phyloP scores from a whole-genome alignment of 2,329 filamentous ascomycete genomes.

The Penicillium sp. region DNA sequence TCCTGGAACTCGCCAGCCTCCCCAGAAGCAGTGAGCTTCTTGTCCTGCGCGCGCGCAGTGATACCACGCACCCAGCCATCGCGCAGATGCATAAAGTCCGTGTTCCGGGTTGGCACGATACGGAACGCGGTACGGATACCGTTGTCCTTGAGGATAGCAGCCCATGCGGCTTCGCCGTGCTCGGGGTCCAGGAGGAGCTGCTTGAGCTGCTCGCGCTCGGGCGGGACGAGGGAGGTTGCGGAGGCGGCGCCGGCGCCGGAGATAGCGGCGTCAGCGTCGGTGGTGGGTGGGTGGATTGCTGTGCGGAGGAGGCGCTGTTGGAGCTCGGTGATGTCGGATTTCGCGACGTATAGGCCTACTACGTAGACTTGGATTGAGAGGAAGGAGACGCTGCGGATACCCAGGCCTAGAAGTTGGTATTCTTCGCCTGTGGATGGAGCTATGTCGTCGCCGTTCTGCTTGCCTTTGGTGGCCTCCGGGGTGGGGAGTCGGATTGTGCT shows the following conservation, averaged over 20 bases:
- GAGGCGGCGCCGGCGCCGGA: conserved; percentile 55
- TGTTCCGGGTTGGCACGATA: conserved; percentile 87
- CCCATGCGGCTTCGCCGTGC: conserved; percentile 72
- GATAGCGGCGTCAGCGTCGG: conserved; percentile 18
- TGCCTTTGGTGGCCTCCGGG: conserved; percentile 34
- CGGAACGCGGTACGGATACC: conserved; percentile 75
- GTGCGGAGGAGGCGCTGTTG: conserved; percentile 74
- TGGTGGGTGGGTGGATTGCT: conserved; percentile 48
- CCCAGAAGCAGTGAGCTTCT: conserved; percentile 37
- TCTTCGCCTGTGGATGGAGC: conserved; percentile 48
- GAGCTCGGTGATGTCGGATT: conserved; percentile 74
- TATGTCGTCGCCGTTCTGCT: conserved; percentile 38
- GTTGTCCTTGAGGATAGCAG: conserved; percentile 63
- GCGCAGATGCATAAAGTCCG: conserved; percentile 87
- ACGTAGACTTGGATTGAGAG: conserved; percentile 90
- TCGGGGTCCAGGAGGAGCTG: conserved; percentile 66
- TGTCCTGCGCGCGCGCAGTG: conserved; percentile 65
- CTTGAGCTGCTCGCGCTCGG: conserved; percentile 74
- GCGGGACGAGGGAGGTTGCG: conserved; percentile 78
- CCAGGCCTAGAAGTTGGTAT: conserved; percentile 85
- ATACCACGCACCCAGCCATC: conserved; percentile 90
- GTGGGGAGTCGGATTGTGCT: conserved; percentile 64
- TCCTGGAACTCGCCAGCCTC: conserved; percentile 57
- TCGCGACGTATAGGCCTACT: conserved; percentile 87
- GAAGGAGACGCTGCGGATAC: conserved; percentile 86